A percentile compares a stretch with the other conserved stretches of the same genome.
phyloP scores from a whole-genome alignment of 768 basidiomycete species.

The Cystofilobasidium ferigula region DNA sequence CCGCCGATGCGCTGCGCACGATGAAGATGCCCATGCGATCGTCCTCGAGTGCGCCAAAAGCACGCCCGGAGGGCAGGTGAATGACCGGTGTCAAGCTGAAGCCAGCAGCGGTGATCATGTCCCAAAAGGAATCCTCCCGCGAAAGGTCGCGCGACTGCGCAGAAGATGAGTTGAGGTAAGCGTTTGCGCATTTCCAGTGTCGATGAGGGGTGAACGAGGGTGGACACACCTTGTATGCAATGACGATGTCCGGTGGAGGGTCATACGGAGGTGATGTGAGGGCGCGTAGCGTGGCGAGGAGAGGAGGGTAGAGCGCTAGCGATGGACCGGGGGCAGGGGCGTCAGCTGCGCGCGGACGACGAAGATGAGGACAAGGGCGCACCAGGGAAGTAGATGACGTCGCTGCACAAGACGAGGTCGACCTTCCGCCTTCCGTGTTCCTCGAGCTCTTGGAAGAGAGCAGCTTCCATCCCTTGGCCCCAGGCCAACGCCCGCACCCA shows the following conservation, averaged over 20 bases:
- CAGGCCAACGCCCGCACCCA: conserved; percentile 3
- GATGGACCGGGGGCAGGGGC: not conserved
- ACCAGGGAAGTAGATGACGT: conserved; percentile 16
- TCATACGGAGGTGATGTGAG: conserved; percentile 3
- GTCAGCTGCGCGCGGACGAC: not conserved
- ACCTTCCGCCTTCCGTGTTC: not conserved
- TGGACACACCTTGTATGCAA: conserved; percentile 9
- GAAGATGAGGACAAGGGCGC: not conserved
- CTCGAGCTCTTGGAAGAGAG: not conserved
- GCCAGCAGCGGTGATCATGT: not conserved
- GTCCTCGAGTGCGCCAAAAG: not conserved
- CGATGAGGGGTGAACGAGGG: no score
- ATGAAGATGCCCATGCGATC: not conserved
- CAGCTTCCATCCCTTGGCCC: not conserved
- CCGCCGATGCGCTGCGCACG: no score
- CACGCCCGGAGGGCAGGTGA: not conserved
- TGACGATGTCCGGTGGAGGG: conserved; percentile 10
- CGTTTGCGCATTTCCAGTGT: not conserved
- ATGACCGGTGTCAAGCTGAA: not conserved
- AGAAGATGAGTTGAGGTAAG: not conserved
- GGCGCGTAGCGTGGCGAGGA: conserved; percentile 11
- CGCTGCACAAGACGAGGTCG: conserved; percentile 4
- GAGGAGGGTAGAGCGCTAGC: conserved; percentile 12
- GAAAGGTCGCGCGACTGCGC: not conserved
- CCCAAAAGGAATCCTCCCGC: conserved; percentile 17